phyloP scores from a whole-genome alignment of 306 rosid genomes.

The Quercus wislizeni region DNA sequence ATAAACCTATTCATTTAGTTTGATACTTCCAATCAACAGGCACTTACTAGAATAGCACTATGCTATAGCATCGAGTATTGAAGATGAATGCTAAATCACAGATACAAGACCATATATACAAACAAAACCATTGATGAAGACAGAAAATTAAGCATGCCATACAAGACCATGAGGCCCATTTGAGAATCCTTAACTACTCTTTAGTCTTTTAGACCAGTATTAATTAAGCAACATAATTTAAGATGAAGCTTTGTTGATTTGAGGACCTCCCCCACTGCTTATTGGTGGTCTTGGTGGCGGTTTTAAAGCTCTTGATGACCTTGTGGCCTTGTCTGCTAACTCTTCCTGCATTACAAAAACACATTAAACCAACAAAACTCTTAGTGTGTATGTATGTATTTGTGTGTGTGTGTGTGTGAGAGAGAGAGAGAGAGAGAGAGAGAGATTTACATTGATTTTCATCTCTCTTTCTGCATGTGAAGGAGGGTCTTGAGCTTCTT shows the following conservation, averaged over 20 bases:
- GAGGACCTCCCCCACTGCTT: constrained; percentile 40
- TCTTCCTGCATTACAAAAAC: constrained; percentile 10
- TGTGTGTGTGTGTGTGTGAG: background rate
- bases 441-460: background rate
- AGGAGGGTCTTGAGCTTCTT: constrained; percentile 4
- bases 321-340: background rate
- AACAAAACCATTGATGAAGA: background rate
- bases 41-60: no score
- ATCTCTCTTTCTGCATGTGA: constrained; percentile 1
- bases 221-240: background rate
- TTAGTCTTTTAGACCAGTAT: background rate
- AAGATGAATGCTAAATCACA: background rate
- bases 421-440: constrained; percentile 2
- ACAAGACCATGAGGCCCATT: background rate
- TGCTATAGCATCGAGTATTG: no score
- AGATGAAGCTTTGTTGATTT: constrained; percentile 27
- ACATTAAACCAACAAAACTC: background rate
- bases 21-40: no score
- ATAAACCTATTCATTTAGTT: no score
- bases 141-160: background rate
- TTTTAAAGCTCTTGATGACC: constrained; percentile 8
- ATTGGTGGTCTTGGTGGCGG: constrained; percentile 38
- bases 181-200: no score
- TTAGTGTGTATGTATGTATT: background rate
- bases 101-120: background rate